phyloP scores from a whole-genome alignment of 345 rosid species.

The Turnera subulata region DNA sequence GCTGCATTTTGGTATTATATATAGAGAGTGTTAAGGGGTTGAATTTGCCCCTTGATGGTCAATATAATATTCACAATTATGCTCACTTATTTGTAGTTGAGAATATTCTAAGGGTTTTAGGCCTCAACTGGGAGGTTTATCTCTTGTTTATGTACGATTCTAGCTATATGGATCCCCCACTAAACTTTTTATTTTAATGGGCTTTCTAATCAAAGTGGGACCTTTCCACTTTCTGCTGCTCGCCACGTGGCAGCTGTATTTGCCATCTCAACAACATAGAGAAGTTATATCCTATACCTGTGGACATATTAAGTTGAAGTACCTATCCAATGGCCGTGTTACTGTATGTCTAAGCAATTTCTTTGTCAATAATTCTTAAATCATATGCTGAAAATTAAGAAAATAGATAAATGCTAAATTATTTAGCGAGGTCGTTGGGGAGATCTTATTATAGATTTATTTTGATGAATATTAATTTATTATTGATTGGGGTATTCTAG shows the following conservation, averaged over 20 bases:
- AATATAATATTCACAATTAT: slow-evolving; percentile 9
- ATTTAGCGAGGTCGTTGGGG: too few relatives aligned
- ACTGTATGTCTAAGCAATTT: too few relatives aligned
- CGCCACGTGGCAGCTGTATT: slow-evolving; percentile 9
- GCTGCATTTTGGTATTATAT: slow-evolving; percentile 23
- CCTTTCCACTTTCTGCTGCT: slow-evolving; percentile 25
- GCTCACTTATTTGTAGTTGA: slow-evolving; percentile 1
- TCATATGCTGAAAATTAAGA: too few relatives aligned
- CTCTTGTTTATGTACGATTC: slow-evolving; percentile 7
- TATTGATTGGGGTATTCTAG: too few relatives aligned
- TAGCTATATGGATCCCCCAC: slow-evolving; percentile 45
- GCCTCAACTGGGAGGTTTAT: slow-evolving; percentile 1
- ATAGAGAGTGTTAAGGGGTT: slow-evolving; percentile 22
- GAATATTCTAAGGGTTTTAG: slow-evolving; percentile 27
- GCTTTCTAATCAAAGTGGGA: slow-evolving; percentile 28
- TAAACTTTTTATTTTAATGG: slow-evolving; percentile 29
- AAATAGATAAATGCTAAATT: too few relatives aligned
- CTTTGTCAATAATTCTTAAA: slow-evolving; percentile 7
- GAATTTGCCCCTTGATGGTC: slow-evolving; percentile 11
- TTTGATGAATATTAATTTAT: too few relatives aligned
- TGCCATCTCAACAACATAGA: background rate
- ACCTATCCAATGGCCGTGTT: too few relatives aligned
- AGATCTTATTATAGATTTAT: too few relatives aligned
- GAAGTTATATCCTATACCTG: too few relatives aligned
- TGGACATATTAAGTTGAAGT: too few relatives aligned